Base-by-base conservation (phyloP, 176 grass and related monocot species). In the Rhynchospora pubera region DNA sequence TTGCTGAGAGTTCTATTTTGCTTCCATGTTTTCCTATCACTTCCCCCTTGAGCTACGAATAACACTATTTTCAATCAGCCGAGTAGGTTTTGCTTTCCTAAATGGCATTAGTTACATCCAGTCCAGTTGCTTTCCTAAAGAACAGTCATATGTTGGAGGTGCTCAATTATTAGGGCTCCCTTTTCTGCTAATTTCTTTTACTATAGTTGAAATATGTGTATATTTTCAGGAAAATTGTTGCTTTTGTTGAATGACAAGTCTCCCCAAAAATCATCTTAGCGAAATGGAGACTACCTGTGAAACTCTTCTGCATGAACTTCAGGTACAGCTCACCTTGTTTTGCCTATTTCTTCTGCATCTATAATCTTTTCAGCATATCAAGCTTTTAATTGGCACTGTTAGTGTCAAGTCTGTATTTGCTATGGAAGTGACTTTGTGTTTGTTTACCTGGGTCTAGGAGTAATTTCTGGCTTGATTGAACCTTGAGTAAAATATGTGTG, bases 281-380 rank as follows among this genome's bases (percentile, higher is more conserved):
- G 84, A 83, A 83, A 77, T 91, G 82, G 87, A 87, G 6, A 84
- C 84, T 26, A 62, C 79, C 5, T 93, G 91, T 32, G 91, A 87
- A 57, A 85, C 91, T 79, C 82, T 93, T 73, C 46, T 91, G 57
- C 55, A 60, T 64, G 91, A 93, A 82, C 91, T 93, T 73, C 86
- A 93, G 89, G 91, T 91, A 65, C 53, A 78, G 21, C 0, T 60
- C 5, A 61, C 23, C 24, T 81, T 44, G 0, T n/a, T n/a, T n/a
- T n/a, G n/a, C n/a, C n/a, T n/a, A n/a, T n/a, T n/a, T n/a, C n/a
- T n/a, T n/a, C n/a, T n/a, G n/a, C n/a, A n/a, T n/a, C n/a, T n/a
- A n/a, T n/a, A n/a, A n/a, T n/a, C 26, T 56, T 42, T 28, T 75
- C 70, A 66, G 22, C 6, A 82, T 82, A 32, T 55, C 9, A 72